These are phyloP conservation scores for Fagus crenata DNA, from an alignment of 306 rosid genomes.

Conservation along the genomic window DNA sequence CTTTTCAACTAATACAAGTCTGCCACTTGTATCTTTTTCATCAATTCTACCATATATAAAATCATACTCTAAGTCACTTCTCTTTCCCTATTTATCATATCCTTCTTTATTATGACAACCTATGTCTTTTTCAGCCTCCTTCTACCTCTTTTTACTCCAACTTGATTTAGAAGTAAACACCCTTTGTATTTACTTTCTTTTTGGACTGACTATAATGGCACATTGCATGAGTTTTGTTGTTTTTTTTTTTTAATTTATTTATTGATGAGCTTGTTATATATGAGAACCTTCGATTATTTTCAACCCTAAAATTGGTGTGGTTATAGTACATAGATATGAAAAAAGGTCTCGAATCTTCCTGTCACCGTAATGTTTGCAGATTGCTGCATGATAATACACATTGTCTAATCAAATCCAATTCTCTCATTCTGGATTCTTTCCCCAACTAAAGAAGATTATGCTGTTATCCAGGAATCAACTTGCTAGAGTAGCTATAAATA, in stretches of 20 bases:
- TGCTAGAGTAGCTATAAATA: not conserved
- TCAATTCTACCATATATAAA: not conserved
- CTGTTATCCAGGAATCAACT: not conserved
- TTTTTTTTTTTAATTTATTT: not conserved
- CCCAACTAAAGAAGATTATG: not conserved
- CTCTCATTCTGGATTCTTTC: too few relatives aligned
- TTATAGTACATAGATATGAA: not conserved
- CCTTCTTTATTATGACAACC: not conserved
- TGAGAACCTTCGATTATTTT: constrained; percentile 4
- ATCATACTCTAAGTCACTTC: not conserved
- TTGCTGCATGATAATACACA: not conserved
- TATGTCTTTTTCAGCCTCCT: not conserved
- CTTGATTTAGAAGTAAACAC: not conserved
- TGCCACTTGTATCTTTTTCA: not conserved
- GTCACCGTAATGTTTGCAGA: not conserved
- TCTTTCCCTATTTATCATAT: not conserved
- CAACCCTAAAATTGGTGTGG: constrained; percentile 1
- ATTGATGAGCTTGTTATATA: not conserved
- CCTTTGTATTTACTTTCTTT: not conserved
- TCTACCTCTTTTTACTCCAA: not conserved
- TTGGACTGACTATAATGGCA: constrained; percentile 13
- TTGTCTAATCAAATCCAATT: too few relatives aligned
- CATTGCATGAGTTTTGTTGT: not conserved
- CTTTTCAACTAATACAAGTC: not conserved
- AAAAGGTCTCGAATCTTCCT: not conserved